phyloP scores from a whole-genome alignment of 164 flowering plant species.

The Piper betle region DNA sequence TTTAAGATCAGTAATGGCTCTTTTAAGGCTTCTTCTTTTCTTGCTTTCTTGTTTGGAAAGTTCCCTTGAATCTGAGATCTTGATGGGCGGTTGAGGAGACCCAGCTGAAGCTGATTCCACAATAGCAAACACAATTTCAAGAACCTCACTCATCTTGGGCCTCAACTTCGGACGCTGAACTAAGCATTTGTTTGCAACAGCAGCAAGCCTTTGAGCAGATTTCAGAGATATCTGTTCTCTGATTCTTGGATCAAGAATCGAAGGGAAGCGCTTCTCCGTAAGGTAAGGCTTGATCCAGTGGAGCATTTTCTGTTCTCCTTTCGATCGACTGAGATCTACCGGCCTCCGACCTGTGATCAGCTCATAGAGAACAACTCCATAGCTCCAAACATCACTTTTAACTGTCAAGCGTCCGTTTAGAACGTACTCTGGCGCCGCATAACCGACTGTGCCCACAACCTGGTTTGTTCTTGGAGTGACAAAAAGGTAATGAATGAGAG shows the following conservation, averaged over 20 bases:
- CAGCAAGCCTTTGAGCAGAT: conserved; percentile 58
- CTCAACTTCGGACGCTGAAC: conserved; percentile 41
- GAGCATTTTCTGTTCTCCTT: conserved; percentile 64
- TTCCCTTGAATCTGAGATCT: conserved; percentile 8
- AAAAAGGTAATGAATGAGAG: neutral
- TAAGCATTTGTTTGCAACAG: conserved; percentile 70
- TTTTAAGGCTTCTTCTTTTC: conserved; percentile 13
- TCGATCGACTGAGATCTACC: conserved; percentile 62
- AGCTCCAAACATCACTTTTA: conserved; percentile 88
- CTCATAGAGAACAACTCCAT: conserved; percentile 83
- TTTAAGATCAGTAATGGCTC: conserved; percentile 10
- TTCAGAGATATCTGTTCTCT: conserved; percentile 40
- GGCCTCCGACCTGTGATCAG: conserved; percentile 85
- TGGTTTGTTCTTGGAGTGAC: conserved; percentile 10
- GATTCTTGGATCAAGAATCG: conserved; percentile 70
- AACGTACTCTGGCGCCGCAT: conserved; percentile 91
- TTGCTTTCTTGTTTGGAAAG: conserved; percentile 11
- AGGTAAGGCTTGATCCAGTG: conserved; percentile 78
- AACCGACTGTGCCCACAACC: conserved; percentile 92
- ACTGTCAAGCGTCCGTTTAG: conserved; percentile 75
- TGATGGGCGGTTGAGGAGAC: conserved; percentile 21
- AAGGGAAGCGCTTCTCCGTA: conserved; percentile 47
- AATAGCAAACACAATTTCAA: conserved; percentile 47
- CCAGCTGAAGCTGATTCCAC: conserved; percentile 25
- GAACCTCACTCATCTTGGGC: conserved; percentile 79